phyloP scores from a whole-genome alignment of 208 protist genomes.

The Crithidia mellificae region DNA sequence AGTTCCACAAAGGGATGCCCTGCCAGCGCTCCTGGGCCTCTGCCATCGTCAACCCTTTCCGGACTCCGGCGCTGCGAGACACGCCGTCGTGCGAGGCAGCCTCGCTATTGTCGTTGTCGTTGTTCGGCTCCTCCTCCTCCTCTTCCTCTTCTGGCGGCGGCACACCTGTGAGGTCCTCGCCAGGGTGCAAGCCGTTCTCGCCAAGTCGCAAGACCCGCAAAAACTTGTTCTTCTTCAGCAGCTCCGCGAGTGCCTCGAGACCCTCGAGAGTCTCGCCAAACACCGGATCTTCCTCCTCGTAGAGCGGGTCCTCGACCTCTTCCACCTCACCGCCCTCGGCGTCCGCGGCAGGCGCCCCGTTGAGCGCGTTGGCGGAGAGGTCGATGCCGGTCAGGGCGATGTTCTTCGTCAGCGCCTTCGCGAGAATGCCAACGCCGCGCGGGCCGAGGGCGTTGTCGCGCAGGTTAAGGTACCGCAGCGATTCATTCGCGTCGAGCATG shows the following conservation, averaged over 20 bases:
- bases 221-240: constrained; percentile 93
- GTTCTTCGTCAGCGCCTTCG: constrained; percentile 88
- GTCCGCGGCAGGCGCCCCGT: constrained; percentile 15
- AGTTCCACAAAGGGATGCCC: constrained; percentile 71
- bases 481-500: constrained; percentile 78
- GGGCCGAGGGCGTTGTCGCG: constrained; percentile 72
- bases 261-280: constrained; percentile 80
- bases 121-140: constrained; percentile 42
- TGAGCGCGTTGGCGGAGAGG: constrained; percentile 69
- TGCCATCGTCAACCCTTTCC: constrained; percentile 12
- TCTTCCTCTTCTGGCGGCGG: constrained; percentile 50
- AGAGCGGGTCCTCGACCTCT: constrained; percentile 72
- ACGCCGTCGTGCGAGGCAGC: neutral
- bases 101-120: neutral
- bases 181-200: constrained; percentile 82
- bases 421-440: constrained; percentile 79
- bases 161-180: constrained; percentile 52
- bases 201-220: constrained; percentile 68
- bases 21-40: constrained; percentile 52
- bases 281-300: constrained; percentile 72
- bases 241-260: constrained; percentile 79
- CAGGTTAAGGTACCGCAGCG: constrained; percentile 79
- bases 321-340: constrained; percentile 33
- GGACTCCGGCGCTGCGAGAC: neutral
- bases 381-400: constrained; percentile 71